Conservation (phyloP, 768 basidiomycete genomes). For the Pisolithus orientalis region DNA sequence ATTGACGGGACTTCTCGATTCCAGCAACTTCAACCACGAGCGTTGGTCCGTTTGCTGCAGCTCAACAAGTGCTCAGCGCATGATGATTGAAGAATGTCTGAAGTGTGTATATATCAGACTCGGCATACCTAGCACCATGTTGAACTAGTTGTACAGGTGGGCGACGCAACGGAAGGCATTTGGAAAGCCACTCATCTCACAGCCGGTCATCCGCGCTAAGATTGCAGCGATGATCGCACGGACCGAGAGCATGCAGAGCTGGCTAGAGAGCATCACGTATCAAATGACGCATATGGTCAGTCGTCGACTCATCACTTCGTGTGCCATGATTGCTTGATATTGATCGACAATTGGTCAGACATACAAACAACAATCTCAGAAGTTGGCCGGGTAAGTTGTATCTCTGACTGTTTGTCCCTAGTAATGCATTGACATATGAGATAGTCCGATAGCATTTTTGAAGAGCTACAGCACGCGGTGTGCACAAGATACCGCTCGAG, state of each 20-base stretch:
- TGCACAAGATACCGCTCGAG: constrained; percentile 74
- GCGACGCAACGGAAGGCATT: constrained; percentile 84
- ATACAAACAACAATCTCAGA: constrained; percentile 67
- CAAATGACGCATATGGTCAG: constrained; percentile 81
- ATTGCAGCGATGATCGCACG: constrained; percentile 86
- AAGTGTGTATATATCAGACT: constrained; percentile 38
- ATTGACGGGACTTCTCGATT: neutral
- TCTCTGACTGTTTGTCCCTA: neutral
- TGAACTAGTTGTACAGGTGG: constrained; percentile 52
- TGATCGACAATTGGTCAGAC: constrained; percentile 27
- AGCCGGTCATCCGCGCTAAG: constrained; percentile 85
- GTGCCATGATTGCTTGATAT: neutral
- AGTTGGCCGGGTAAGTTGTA: constrained; percentile 59
- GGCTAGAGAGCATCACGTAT: constrained; percentile 82
- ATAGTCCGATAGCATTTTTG: constrained; percentile 68
- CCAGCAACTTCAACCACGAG: constrained; percentile 90
- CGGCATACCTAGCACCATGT: neutral
- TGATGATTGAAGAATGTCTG: constrained; percentile 74
- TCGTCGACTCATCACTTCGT: neutral
- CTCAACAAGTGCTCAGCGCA: constrained; percentile 65
- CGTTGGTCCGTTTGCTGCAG: constrained; percentile 87
- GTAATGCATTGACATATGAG: neutral
- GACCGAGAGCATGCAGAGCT: constrained; percentile 74
- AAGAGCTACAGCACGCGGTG: constrained; percentile 74
- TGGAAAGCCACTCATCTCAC: constrained; percentile 77